Evolutionary conservation across 1,139 yeast genomes (phyloP).

Genomic region (Suhomyces guaymorum): DNA sequence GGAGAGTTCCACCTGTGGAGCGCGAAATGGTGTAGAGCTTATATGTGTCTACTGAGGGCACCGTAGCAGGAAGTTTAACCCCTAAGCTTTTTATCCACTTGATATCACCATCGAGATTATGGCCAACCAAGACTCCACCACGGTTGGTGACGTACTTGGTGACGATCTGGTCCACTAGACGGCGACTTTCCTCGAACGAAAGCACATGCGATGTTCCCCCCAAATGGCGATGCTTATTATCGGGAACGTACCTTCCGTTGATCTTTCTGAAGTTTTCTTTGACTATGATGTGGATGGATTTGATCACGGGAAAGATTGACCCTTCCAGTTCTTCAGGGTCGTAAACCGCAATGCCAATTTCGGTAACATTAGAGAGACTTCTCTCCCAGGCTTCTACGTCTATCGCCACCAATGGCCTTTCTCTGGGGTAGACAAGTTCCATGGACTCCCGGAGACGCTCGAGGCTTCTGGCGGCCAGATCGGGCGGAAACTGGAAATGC

Average conservation of each 20-base stretch:
- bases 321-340: conserved; percentile 21
- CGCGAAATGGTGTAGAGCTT: conserved; percentile 19
- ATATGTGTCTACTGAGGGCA: conserved; percentile 23
- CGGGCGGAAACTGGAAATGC: conserved; percentile 8
- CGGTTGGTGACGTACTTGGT: conserved; percentile 16
- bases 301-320: conserved; percentile 19
- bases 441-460: conserved; percentile 12
- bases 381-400: conserved; percentile 29
- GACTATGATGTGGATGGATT: conserved; percentile 22
- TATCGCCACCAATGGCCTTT: conserved; percentile 23
- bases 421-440: conserved; percentile 21
- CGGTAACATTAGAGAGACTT: conserved; percentile 20
- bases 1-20: conserved; percentile 21
- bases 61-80: conserved; percentile 14
- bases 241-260: conserved; percentile 24
- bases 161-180: conserved; percentile 16
- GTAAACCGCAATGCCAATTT: conserved; percentile 25
- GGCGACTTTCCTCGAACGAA: conserved; percentile 13
- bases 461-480: conserved; percentile 3
- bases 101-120: conserved; percentile 23
- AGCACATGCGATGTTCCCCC: conserved; percentile 23
- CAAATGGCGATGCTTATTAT: conserved; percentile 21
- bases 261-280: conserved; percentile 18
- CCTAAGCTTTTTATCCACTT: conserved; percentile 24
- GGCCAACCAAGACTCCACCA: conserved; percentile 26